Base-by-base conservation (phyloP, 352 stramenopile genomes). In the Aphanomyces cochlioides region DNA sequence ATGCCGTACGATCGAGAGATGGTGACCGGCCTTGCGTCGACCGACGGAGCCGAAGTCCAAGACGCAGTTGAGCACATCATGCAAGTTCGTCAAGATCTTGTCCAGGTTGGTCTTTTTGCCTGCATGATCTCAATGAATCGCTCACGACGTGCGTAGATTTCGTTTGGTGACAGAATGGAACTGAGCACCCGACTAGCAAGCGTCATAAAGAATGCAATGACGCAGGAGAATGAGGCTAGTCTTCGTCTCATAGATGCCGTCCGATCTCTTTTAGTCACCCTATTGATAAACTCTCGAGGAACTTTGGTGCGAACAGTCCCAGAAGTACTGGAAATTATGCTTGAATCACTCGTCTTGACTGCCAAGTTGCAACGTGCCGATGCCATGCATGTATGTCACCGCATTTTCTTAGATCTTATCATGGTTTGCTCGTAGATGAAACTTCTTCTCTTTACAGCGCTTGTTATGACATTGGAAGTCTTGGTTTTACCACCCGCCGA, bases 121-220 rank as follows among this genome's bases (percentile, higher is more conserved):
- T 8, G 10, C 28, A 1, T 17, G 12, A 39, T 17, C 13, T 17
- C 19, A n/a, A 40, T n/a, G 17, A 1, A 19, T 58, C 8, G 37
- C 50, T 58, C 13, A 53, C 45, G 45, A 21, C 50, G 28, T 34
- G 8, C 19, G 34, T 37, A 61, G 54, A 28, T 61, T 6, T 37
- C 54, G 5, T 61, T 61, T 40, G 54, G 54, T 5, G 54, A 61
- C 3, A 40, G 6, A 8, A 61, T 61, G 54, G 54, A 61, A 28
- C 21, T 61, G 7, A 37, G 12, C 19, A 13, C 28, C 3, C 54
- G 54, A 37, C 54, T 61, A 7, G 54, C 54, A 28, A 39, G 17
- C 17, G 54, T 41, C 10, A 19, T 61, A 7, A 37, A 13, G 36
- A 13, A 28, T 12, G 10, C 37, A 7, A n/a, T 19, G 7, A 13